Percentiles rank a stretch among this genome's conserved stretches.
phyloP scores from a whole-genome alignment of 2,329 filamentous ascomycete species.

The Neofusicoccum umdonicola region DNA sequence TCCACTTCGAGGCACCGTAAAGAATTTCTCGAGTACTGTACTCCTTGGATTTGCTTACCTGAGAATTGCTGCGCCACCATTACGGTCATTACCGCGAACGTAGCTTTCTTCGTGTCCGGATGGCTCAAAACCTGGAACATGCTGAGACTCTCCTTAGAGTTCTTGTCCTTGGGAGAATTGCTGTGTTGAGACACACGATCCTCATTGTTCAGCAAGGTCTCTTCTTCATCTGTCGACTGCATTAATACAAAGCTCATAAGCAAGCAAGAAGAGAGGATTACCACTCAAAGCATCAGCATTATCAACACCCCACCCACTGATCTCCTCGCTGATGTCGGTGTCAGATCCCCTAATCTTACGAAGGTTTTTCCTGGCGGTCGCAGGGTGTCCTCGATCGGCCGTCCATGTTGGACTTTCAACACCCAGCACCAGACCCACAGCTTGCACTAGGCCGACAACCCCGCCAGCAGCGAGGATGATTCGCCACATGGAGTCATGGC shows the following conservation, averaged over 20 bases:
- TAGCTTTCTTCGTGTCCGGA: conserved; percentile 71
- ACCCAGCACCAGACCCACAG: conserved; percentile 64
- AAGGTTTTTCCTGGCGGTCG: conserved; percentile 64
- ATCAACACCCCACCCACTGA: conserved; percentile 49
- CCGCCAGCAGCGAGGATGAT: conserved; percentile 75
- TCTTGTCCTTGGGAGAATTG: conserved; percentile 24
- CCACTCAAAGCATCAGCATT: conserved; percentile 29
- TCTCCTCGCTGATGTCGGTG: conserved; percentile 71
- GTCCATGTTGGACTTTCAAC: conserved; percentile 89
- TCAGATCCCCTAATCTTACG: conserved; percentile 71
- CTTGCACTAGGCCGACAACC: conserved; percentile 65
- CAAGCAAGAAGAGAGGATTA: conserved; percentile 18
- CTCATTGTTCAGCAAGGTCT: conserved; percentile 60
- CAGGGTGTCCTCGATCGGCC: conserved; percentile 61
- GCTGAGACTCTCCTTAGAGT: conserved; percentile 37
- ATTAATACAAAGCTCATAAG: conserved; percentile 21
- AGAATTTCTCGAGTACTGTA: conserved; percentile 13
- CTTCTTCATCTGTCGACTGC: conserved; percentile 58
- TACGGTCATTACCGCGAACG: conserved; percentile 84
- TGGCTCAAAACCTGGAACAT: conserved; percentile 61
- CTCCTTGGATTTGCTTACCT: conserved; percentile 44
- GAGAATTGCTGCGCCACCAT: conserved; percentile 90
- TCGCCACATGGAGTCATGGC: conserved; percentile 76
- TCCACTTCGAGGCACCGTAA: background rate
- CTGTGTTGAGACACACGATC: conserved; percentile 20